Conservation (phyloP, 2,329 filamentous ascomycete species). For the Colletotrichum euphorbiae region DNA sequence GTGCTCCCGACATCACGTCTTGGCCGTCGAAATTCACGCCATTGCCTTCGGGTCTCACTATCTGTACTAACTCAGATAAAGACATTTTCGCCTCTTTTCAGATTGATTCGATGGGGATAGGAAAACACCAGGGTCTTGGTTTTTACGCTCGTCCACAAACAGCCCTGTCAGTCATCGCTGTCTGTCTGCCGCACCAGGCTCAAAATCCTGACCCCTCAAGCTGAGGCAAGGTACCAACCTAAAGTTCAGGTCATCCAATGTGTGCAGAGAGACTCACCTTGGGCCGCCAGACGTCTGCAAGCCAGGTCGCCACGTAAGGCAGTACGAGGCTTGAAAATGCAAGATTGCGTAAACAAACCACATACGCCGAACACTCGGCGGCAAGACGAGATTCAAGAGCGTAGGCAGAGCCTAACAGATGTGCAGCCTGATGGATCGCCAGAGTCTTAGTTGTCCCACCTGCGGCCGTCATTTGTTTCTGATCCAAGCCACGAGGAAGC, state of each 20-base stretch:
- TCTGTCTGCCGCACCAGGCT: background rate
- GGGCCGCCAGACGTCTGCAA: constrained; percentile 18
- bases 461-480: constrained; percentile 16
- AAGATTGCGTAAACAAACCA: background rate
- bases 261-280: constrained; percentile 3
- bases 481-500: background rate
- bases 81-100: background rate
- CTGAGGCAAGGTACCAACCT: constrained; percentile 32
- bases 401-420: background rate
- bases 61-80: background rate
- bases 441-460: constrained; percentile 3
- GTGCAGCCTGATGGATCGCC: background rate
- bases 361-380: background rate
- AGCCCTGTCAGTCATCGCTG: background rate
- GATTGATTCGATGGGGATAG: background rate
- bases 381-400: background rate
- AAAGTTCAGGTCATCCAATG: constrained; percentile 35
- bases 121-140: background rate
- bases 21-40: background rate
- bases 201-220: constrained; percentile 18
- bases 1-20: constrained; percentile 33
- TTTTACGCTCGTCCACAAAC: background rate
- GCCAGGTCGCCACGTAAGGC: constrained; percentile 15
- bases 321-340: background rate
- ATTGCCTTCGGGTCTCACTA: background rate